Percentiles rank a stretch among this genome's conserved stretches.
Evolutionary conservation across 1,139 yeast genomes (phyloP).

Genomic region (Geotrichum reessii): DNA sequence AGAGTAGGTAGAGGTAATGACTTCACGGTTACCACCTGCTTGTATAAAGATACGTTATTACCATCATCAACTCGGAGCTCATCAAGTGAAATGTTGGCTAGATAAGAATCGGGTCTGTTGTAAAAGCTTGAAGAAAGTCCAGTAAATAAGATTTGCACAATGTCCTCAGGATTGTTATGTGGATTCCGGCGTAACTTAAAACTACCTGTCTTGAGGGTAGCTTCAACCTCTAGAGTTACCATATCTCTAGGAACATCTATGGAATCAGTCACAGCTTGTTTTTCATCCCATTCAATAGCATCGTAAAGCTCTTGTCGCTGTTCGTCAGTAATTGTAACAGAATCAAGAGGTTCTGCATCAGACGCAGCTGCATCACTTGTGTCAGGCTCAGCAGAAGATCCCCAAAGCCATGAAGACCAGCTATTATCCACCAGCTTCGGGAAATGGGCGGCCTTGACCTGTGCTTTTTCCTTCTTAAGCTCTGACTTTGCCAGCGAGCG

Average conservation of each 20-base stretch:
- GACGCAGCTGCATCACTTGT: constrained; percentile 12
- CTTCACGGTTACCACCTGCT: constrained; percentile 84
- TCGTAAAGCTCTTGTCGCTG: constrained; percentile 71
- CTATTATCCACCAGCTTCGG: constrained; percentile 21
- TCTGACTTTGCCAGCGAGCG: constrained; percentile 72
- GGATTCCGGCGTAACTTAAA: constrained; percentile 49
- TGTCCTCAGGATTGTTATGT: constrained; percentile 35
- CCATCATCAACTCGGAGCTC: constrained; percentile 88
- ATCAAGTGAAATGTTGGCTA: constrained; percentile 65
- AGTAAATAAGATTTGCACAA: constrained; percentile 78
- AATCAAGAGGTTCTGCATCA: constrained; percentile 25
- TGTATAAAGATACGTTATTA: constrained; percentile 63
- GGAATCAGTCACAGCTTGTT: constrained; percentile 46
- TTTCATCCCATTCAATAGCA: constrained; percentile 87
- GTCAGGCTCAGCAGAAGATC: constrained; percentile 17
- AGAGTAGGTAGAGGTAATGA: constrained; percentile 42
- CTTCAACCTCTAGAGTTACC: constrained; percentile 57
- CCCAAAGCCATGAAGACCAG: constrained; percentile 39
- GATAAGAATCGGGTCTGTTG: constrained; percentile 75
- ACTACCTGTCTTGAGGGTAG: constrained; percentile 73
- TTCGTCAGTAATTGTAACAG: constrained; percentile 40
- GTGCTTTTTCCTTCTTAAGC: constrained; percentile 49
- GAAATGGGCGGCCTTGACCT: constrained; percentile 19
- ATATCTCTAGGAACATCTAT: constrained; percentile 71
- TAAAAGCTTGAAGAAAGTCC: constrained; percentile 70